A percentile compares a stretch with the other conserved stretches of the same genome.
Conservation (phyloP, 2,329 filamentous ascomycete species). For the Penicillium sp. region DNA sequence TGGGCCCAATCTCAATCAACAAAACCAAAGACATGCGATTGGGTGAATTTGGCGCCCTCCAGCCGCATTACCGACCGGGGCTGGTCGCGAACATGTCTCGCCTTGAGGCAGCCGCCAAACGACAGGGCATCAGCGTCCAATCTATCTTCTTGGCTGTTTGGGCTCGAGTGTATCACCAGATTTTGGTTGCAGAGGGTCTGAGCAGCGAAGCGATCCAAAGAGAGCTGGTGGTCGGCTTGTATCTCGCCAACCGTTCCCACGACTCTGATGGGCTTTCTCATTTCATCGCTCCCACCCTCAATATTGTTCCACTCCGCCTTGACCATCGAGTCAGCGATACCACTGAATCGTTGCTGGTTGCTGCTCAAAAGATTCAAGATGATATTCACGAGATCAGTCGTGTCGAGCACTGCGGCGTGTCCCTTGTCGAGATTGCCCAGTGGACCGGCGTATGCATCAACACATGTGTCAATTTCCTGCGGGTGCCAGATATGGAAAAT, state of each 20-base stretch:
- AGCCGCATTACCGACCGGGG: conserved; percentile 43
- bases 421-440: conserved; percentile 62
- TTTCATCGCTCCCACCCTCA: conserved; percentile 65
- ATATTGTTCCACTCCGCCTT: conserved; percentile 67
- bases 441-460: conserved; percentile 71
- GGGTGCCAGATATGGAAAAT: conserved; percentile 41
- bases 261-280: conserved; percentile 47
- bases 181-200: conserved; percentile 10
- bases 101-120: conserved; percentile 44
- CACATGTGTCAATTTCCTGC: conserved; percentile 77
- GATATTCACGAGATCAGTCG: conserved; percentile 60
- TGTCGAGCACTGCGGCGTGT: conserved; percentile 52
- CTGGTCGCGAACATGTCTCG: conserved; percentile 40
- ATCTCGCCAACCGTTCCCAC: conserved; percentile 69
- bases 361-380: conserved; percentile 59
- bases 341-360: conserved; percentile 36
- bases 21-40: conserved; percentile 1
- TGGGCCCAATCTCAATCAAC: conserved; percentile 15
- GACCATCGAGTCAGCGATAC: conserved; percentile 20
- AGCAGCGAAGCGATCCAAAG: conserved; percentile 7
- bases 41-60: conserved; percentile 18
- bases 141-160: conserved; percentile 69
- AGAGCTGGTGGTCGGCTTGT: conserved; percentile 65
- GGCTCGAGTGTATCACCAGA: conserved; percentile 47
- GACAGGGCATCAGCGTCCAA: conserved; percentile 61